A percentile compares a stretch with the other conserved stretches of the same genome.
Conservation (phyloP, 2,329 filamentous ascomycete species). For the Lojkania enalia region DNA sequence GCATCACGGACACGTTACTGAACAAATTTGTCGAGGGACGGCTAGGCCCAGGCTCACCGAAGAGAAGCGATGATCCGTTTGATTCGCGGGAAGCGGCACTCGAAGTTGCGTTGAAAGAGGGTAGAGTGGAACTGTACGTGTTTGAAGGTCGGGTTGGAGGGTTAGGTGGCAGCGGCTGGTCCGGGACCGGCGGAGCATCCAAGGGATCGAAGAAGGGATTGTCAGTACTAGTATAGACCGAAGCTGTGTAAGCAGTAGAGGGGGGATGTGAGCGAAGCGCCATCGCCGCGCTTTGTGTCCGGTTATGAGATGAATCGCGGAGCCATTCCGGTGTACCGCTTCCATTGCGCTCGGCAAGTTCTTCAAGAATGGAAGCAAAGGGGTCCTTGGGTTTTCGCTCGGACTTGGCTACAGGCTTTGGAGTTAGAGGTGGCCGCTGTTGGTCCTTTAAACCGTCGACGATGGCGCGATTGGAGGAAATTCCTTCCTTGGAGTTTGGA, state of each 20-base stretch:
- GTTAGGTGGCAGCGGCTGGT: slow-evolving; percentile 26
- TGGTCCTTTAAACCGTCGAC: slow-evolving; percentile 20
- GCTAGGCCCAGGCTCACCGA: slow-evolving; percentile 42
- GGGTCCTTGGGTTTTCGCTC: slow-evolving; percentile 28
- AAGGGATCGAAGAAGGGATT: slow-evolving; percentile 35
- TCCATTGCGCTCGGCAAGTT: slow-evolving; percentile 24
- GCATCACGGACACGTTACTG: slow-evolving; percentile 12
- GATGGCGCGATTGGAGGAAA: slow-evolving; percentile 6
- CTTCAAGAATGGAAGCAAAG: slow-evolving; percentile 35
- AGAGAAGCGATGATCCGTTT: slow-evolving; percentile 27
- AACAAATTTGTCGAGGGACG: slow-evolving; percentile 35
- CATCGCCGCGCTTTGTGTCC: slow-evolving; percentile 33
- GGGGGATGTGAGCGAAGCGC: slow-evolving; percentile 36
- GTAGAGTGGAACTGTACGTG: slow-evolving; percentile 19
- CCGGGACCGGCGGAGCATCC: slow-evolving; percentile 26
- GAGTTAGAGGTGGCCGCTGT: slow-evolving; percentile 28
- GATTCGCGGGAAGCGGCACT: slow-evolving; percentile 31
- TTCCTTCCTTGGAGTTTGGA: slow-evolving; percentile 10
- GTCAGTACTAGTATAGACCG: slow-evolving; percentile 26
- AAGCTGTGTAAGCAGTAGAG: slow-evolving; percentile 20
- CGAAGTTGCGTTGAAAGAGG: slow-evolving; percentile 29
- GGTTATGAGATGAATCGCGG: slow-evolving; percentile 28
- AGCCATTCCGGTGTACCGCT: slow-evolving; percentile 32
- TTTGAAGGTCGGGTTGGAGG: slow-evolving; percentile 28
- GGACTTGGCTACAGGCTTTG: slow-evolving; percentile 30